Evolutionary conservation across 1,284 basidiomycete species (phyloP), one percentile per base, ranked within the genome.

Genomic region (Leccinum angustisporum): DNA sequence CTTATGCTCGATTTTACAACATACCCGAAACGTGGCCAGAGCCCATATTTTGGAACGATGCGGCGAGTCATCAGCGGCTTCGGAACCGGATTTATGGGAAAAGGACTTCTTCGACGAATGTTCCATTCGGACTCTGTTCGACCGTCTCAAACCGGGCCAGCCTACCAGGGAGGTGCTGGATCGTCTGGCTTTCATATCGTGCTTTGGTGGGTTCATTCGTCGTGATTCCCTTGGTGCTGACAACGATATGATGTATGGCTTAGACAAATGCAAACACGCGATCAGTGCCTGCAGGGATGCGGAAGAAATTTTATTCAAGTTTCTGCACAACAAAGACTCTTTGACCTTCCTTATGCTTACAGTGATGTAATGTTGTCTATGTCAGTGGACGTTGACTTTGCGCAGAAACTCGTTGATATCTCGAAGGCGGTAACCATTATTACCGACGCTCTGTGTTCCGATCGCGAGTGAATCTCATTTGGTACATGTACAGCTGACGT

Each of bases 31-130:
- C 55, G 11, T 73, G 74, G 72, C 74, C 72, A 5, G 73, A 69
- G 11, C 60, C 66, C 1, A 69, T 73, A 65, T 72, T 75, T 59
- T 75, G 72, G 67, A 74, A 76, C n/a, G 73, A 75, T 27, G 58
- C 57, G 7, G 57, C 50, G n/a, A 71, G 66, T 50, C 70, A 75
- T n/a, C 43, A 56, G n/a, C 65, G 65, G 3, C 70, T 74, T 25
- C 60, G 61, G 14, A 3, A 46, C 9, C 54, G 69, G 53, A 64
- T 33, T 31, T 61, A 14, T 76, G 73, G 72, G 72, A 73, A 21
- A 72, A 65, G 52, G 69, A 73, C n/a, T 63, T 75, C 25, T 75
- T 73, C 13, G 72, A 73, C n/a, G 58, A 63, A 40, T 5, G 61
- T 18, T 66, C 66, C 3, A 31, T 74, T 21, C 59, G 48, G 27